A percentile compares a stretch with the other conserved stretches of the same genome.
phyloP scores from a whole-genome alignment of 257 asterid species.

The Ligustrum vulgare region DNA sequence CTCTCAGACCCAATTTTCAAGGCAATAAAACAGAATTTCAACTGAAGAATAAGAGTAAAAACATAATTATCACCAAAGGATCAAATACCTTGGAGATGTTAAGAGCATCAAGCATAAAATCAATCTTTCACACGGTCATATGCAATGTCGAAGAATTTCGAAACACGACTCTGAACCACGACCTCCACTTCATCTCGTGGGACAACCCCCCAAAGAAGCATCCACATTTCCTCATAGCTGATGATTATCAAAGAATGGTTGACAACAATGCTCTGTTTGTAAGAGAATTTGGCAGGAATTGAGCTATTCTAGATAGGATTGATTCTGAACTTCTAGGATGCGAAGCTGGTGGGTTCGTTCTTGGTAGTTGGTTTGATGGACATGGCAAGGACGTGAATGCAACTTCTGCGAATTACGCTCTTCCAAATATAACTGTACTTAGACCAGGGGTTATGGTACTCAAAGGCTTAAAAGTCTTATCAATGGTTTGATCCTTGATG shows the following conservation, averaged over 20 bases:
- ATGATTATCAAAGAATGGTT: constrained; percentile 55
- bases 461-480: constrained; percentile 53
- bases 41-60: no score
- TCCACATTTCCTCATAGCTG: constrained; percentile 57
- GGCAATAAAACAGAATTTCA: no score
- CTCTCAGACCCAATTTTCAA: no score
- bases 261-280: constrained; percentile 70
- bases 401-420: constrained; percentile 19
- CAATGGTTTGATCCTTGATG: constrained; percentile 42
- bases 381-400: constrained; percentile 25
- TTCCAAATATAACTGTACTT: constrained; percentile 43
- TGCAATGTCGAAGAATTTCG: constrained; percentile 66
- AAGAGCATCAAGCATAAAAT: no score
- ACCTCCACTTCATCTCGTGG: constrained; percentile 84
- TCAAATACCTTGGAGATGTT: no score
- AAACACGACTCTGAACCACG: constrained; percentile 74
- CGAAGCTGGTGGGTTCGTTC: constrained; percentile 50
- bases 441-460: constrained; percentile 71
- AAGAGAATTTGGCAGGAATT: constrained; percentile 41
- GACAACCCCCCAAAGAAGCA: constrained; percentile 88
- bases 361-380: constrained; percentile 68
- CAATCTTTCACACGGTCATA: constrained; percentile 75
- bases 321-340: constrained; percentile 62
- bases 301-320: constrained; percentile 52
- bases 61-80: no score